phyloP scores from a whole-genome alignment of 177 flowering plant species.

The Vitis hybrid region DNA sequence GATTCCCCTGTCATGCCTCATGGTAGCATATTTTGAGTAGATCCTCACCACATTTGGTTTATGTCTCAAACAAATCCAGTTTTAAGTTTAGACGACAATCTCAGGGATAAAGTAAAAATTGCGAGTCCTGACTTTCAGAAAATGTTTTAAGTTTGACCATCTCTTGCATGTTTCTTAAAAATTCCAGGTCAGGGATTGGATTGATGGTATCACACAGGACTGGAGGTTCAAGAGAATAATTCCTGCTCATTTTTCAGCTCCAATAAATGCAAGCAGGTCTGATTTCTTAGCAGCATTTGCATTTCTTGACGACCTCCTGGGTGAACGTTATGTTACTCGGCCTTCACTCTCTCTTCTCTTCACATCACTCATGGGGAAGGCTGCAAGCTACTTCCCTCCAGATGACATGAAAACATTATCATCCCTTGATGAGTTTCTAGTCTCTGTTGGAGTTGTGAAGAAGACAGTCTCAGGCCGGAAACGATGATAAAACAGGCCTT shows the following conservation, averaged over 20 bases:
- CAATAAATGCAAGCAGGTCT: slow-evolving; percentile 74
- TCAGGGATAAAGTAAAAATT: too few relatives aligned
- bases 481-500: slow-evolving; percentile 12
- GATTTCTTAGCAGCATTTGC: slow-evolving; percentile 89
- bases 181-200: slow-evolving; percentile 86
- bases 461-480: slow-evolving; percentile 90
- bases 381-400: slow-evolving; percentile 94
- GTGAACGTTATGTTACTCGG: slow-evolving; percentile 65
- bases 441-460: slow-evolving; percentile 90
- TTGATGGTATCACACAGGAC: slow-evolving; percentile 68
- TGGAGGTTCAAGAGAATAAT: slow-evolving; percentile 93
- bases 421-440: slow-evolving; percentile 89
- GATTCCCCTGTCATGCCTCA: too few relatives aligned
- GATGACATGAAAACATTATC: slow-evolving; percentile 98
- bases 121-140: too few relatives aligned
- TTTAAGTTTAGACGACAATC: too few relatives aligned
- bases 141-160: not conserved
- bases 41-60: too few relatives aligned
- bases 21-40: too few relatives aligned
- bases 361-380: slow-evolving; percentile 79
- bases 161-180: slow-evolving; percentile 7
- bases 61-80: too few relatives aligned
- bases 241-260: slow-evolving; percentile 95
- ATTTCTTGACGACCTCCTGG: slow-evolving; percentile 89
- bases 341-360: slow-evolving; percentile 79